Conservation (phyloP, 805 yeast genomes). For the Candida parachauliodes region DNA sequence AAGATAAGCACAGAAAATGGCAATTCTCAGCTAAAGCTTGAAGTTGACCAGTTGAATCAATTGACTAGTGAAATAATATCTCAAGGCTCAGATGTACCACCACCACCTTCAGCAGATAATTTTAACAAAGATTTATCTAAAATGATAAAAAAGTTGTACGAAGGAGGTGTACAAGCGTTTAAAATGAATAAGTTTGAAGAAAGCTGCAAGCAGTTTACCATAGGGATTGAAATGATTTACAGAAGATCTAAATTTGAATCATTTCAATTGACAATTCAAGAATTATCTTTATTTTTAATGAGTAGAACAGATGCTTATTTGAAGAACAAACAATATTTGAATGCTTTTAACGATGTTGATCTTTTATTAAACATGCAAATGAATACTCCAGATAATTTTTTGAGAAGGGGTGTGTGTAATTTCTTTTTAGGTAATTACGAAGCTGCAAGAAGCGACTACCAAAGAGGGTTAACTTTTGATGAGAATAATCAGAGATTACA, state of each 20-base stretch:
- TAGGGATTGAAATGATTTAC: conserved; percentile 65
- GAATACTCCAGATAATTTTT: conserved; percentile 63
- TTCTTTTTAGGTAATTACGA: conserved; percentile 59
- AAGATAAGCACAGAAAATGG: conserved; percentile 20
- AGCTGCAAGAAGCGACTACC: conserved; percentile 63
- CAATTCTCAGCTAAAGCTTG: conserved; percentile 31
- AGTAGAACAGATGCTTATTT: conserved; percentile 69
- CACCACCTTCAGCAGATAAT: conserved; percentile 50
- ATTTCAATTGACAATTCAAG: conserved; percentile 69
- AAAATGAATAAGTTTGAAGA: conserved; percentile 53
- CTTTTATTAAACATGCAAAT: conserved; percentile 57
- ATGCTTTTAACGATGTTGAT: conserved; percentile 69
- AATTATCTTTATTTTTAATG: conserved; percentile 60
- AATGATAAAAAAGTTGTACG: conserved; percentile 63
- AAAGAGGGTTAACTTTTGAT: conserved; percentile 67
- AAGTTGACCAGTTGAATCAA: conserved; percentile 40
- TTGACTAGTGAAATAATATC: conserved; percentile 37
- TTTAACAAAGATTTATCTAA: conserved; percentile 54
- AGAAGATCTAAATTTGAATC: conserved; percentile 73
- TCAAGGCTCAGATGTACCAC: conserved; percentile 48
- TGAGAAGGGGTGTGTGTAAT: conserved; percentile 66
- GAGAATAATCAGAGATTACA: conserved; percentile 49
- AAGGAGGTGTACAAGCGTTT: conserved; percentile 57
- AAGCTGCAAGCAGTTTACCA: conserved; percentile 58
- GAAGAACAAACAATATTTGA: conserved; percentile 49